A percentile compares a stretch with the other conserved stretches of the same genome.
Conservation (phyloP, 1,284 basidiomycete species). For the Chalciporus sp. region DNA sequence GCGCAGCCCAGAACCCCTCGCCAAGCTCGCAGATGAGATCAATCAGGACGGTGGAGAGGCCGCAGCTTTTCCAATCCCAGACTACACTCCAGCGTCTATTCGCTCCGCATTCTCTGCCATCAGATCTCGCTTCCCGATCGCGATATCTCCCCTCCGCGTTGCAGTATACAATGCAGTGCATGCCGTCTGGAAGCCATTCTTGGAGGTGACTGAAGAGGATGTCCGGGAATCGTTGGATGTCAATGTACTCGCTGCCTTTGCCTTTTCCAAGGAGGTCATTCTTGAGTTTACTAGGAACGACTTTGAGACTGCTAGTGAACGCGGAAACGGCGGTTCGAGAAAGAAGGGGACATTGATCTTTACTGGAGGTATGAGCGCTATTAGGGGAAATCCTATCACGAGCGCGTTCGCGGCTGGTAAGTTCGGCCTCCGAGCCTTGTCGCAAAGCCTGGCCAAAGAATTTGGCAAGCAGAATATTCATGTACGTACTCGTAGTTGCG, state of each 20-base stretch:
- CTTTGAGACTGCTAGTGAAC: slow-evolving; percentile 38
- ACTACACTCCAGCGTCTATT: slow-evolving; percentile 58
- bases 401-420: slow-evolving; percentile 73
- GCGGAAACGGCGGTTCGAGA: slow-evolving; percentile 41
- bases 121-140: slow-evolving; percentile 49
- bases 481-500: slow-evolving; percentile 38
- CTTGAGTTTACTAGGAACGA: slow-evolving; percentile 63
- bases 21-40: slow-evolving; percentile 57
- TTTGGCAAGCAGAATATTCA: slow-evolving; percentile 81
- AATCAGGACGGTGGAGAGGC: slow-evolving; percentile 67
- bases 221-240: slow-evolving; percentile 49
- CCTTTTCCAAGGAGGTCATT: slow-evolving; percentile 68
- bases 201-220: slow-evolving; percentile 65
- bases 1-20: slow-evolving; percentile 54
- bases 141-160: slow-evolving; percentile 54
- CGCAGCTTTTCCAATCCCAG: slow-evolving; percentile 56
- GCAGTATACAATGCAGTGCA: slow-evolving; percentile 71
- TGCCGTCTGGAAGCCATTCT: slow-evolving; percentile 66
- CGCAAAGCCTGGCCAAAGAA: slow-evolving; percentile 78
- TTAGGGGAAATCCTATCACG: slow-evolving; percentile 65
- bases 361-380: slow-evolving; percentile 74
- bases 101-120: slow-evolving; percentile 57
- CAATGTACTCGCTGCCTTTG: slow-evolving; percentile 65
- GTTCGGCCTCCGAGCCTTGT: slow-evolving; percentile 64
- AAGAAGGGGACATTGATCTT: slow-evolving; percentile 72